Evolutionary conservation across 2,329 filamentous ascomycete species (phyloP).

Genomic region (Cladosporium oxysporum): DNA sequence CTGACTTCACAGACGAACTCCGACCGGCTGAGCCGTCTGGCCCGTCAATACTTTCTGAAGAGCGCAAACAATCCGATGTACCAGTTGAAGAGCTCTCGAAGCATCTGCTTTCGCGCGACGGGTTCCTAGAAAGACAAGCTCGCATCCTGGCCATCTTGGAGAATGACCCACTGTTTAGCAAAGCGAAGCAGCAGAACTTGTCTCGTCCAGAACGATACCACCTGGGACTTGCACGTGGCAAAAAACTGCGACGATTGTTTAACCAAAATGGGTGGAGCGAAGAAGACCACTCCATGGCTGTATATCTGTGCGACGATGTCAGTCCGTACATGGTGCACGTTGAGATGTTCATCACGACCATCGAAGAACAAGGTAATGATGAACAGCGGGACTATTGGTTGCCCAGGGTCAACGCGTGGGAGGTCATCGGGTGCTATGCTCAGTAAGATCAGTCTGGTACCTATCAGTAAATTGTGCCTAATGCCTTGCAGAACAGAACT

Average conservation of each 20-base stretch:
- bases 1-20: slow-evolving; percentile 53
- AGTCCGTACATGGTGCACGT: slow-evolving; percentile 55
- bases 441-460: slow-evolving; percentile 32
- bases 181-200: slow-evolving; percentile 53
- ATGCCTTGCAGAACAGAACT: slow-evolving; percentile 44
- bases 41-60: slow-evolving; percentile 47
- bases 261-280: slow-evolving; percentile 50
- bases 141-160: slow-evolving; percentile 49
- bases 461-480: neutral
- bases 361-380: slow-evolving; percentile 52
- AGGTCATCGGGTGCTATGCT: slow-evolving; percentile 55
- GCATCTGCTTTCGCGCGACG: slow-evolving; percentile 50
- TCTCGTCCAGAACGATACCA: slow-evolving; percentile 55
- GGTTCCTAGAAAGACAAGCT: slow-evolving; percentile 51
- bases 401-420: slow-evolving; percentile 51
- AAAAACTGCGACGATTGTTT: slow-evolving; percentile 50
- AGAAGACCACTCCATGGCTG: slow-evolving; percentile 54
- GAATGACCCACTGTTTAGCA: slow-evolving; percentile 52
- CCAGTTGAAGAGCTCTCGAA: slow-evolving; percentile 47
- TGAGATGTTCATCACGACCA: slow-evolving; percentile 55
- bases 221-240: slow-evolving; percentile 54
- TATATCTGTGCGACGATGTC: slow-evolving; percentile 57
- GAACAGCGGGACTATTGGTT: slow-evolving; percentile 53
- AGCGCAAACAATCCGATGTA: slow-evolving; percentile 49
- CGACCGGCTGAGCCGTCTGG: slow-evolving; percentile 49